Percentiles rank a stretch among this genome's conserved stretches.
Evolutionary conservation across 2,329 filamentous ascomycete species (phyloP).

Genomic region (Xylariaceae sp.): DNA sequence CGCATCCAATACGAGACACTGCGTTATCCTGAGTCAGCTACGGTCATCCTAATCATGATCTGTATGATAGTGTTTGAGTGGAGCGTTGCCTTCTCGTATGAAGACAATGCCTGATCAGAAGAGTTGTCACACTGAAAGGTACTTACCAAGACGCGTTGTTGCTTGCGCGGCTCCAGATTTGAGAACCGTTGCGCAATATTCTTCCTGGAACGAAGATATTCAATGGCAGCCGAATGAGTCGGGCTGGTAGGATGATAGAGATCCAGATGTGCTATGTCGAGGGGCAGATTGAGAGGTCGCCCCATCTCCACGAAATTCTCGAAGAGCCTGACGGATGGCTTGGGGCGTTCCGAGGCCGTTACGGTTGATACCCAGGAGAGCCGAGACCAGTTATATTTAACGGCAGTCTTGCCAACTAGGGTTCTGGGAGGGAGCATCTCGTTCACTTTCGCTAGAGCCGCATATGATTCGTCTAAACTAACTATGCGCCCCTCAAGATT

Average conservation of each 20-base stretch:
- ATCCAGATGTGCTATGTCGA: constrained; percentile 50
- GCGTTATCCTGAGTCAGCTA: neutral
- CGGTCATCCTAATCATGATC: constrained; percentile 4
- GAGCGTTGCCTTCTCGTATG: neutral
- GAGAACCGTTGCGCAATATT: constrained; percentile 4
- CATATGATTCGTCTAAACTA: constrained; percentile 47
- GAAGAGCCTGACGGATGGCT: constrained; percentile 45
- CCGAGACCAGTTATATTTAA: constrained; percentile 42
- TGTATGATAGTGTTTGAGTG: neutral
- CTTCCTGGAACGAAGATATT: constrained; percentile 36
- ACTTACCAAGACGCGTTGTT: constrained; percentile 11
- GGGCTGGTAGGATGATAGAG: constrained; percentile 51
- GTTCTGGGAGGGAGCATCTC: constrained; percentile 36
- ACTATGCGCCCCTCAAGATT: constrained; percentile 21
- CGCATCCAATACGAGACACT: constrained; percentile 26
- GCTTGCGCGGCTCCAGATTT: constrained; percentile 3
- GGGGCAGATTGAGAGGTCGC: constrained; percentile 35
- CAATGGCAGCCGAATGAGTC: constrained; percentile 42
- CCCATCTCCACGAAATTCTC: constrained; percentile 48
- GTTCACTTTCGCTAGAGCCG: constrained; percentile 43
- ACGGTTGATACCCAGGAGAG: constrained; percentile 51
- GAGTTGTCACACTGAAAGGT: neutral
- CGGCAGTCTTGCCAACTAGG: constrained; percentile 33
- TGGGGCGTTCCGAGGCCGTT: constrained; percentile 41
- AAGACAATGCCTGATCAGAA: neutral